Evolutionary conservation across 2,329 filamentous ascomycete species (phyloP), one percentile per base, ranked within the genome.

Genomic region (Cladosporium phlei): DNA sequence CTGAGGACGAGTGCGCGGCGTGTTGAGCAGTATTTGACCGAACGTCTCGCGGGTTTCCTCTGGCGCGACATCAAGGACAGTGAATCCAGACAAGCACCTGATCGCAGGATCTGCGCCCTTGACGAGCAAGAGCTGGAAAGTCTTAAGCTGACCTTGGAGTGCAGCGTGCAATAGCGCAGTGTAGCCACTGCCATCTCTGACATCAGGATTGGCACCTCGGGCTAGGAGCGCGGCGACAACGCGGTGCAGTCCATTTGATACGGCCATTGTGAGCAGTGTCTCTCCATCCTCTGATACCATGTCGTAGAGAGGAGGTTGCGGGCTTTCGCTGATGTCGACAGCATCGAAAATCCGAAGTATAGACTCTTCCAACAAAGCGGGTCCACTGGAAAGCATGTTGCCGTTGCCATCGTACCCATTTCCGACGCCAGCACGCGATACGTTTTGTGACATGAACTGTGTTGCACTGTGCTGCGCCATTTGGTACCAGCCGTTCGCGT

Each of bases 141-240:
- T 88, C 60, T 88, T 82, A 9, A 79, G 71, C 59, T 89, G 83
- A 52, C 83, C 80, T 64, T 86, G 83, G 59, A 94, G 77, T 20
- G 85, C 82, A 16, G 88, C 88, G 61, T 91, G 78, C 64, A 94
- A 87, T 69, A 94, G 76, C 11, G 88, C 82, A 4, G 86, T 88
- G 65, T 88, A 91, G 17, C 88, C 88, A 39, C 85, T 84, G 52
- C 82, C 84, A 62, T 95, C 88, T 46, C 81, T 78, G 28, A 82
- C 71, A 58, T 91, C 82, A 1, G 84, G 80, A 59, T 85, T 84
- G 16, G 86, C 87, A n/a, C 87, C 86, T 53, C 86, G 78, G 8
- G 83, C 85, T 16, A 94, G 71, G 20, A 94, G 74, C 22, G 83
- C 86, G 10, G 85, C 85, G 39, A 86, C 86, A 53, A 94, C 84